A percentile compares a stretch with the other conserved stretches of the same genome.
Evolutionary conservation across 805 yeast genomes (phyloP).

Genomic region (Yarrowia porcina): DNA sequence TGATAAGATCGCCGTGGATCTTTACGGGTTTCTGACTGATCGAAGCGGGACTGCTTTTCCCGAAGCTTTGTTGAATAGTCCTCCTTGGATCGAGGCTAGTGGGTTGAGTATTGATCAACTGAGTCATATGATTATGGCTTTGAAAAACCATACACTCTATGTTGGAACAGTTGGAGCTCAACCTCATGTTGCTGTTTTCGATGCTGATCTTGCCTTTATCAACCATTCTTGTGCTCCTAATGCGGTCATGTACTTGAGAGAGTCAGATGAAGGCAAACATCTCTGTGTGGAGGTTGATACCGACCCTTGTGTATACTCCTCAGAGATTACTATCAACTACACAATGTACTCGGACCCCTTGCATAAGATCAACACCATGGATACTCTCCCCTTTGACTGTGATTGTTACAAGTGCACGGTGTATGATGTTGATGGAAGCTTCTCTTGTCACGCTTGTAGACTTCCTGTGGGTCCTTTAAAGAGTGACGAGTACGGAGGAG

Average conservation of each 20-base stretch:
- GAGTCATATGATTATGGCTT: not conserved
- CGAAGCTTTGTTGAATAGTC: not conserved
- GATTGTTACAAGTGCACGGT: constrained; percentile 20
- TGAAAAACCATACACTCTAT: constrained; percentile 9
- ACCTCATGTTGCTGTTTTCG: constrained; percentile 9
- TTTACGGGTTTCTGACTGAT: not conserved
- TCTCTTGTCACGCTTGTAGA: constrained; percentile 13
- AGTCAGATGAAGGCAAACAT: constrained; percentile 1
- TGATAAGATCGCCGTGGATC: not conserved
- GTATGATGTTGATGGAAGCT: constrained; percentile 13
- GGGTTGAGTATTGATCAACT: not conserved
- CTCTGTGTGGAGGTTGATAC: constrained; percentile 11
- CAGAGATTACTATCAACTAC: constrained; percentile 13
- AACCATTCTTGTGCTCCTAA: constrained; percentile 23
- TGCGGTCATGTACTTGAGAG: constrained; percentile 2
- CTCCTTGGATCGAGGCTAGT: constrained; percentile 14
- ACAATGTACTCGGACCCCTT: constrained; percentile 19
- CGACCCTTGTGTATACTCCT: not conserved
- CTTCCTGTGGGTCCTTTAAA: constrained; percentile 6
- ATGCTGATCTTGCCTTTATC: not conserved
- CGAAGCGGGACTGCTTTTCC: not conserved
- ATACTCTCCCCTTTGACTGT: not conserved
- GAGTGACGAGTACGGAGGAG: constrained; percentile 9
- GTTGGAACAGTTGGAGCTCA: constrained; percentile 15
- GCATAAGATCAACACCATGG: constrained; percentile 14